Percentiles rank a stretch among this genome's conserved stretches.
Evolutionary conservation across 495 filamentous ascomycete genomes (phyloP).

Genomic region (Lophium mytilinum): DNA sequence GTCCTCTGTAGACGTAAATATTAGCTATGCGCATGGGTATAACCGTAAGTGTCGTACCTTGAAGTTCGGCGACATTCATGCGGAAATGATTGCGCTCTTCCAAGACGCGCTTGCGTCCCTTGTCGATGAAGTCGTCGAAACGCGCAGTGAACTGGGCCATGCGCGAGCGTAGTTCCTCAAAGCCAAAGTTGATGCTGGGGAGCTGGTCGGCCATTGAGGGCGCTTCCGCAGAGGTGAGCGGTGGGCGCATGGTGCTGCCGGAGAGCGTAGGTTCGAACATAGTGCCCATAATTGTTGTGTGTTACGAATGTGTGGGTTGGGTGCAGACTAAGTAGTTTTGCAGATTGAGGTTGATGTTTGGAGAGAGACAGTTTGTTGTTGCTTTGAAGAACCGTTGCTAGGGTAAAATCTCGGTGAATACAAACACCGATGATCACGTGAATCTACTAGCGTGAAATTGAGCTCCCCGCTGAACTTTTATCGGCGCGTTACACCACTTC

Average conservation of each 20-base stretch:
- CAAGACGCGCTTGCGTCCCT: conserved; percentile 75
- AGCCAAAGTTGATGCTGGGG: conserved; percentile 88
- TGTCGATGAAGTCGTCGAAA: conserved; percentile 92
- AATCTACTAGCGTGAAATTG: background rate
- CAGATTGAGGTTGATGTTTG: background rate
- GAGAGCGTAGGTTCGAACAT: conserved; percentile 71
- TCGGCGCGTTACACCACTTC: background rate
- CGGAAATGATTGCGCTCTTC: conserved; percentile 92
- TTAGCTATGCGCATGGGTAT: background rate
- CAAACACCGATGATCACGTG: background rate
- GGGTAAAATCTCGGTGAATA: background rate
- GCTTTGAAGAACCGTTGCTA: background rate
- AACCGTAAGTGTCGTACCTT: conserved; percentile 50
- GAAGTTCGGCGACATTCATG: conserved; percentile 78
- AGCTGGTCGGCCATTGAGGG: conserved; percentile 71
- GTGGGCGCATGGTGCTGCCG: conserved; percentile 63
- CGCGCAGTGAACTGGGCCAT: conserved; percentile 88
- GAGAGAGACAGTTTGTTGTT: background rate
- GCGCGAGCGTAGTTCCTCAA: conserved; percentile 88
- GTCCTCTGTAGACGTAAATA: conserved; percentile 54
- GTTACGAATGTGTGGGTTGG: background rate
- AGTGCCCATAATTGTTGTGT: conserved; percentile 48
- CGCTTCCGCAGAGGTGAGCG: conserved; percentile 48
- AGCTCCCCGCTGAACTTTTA: background rate
- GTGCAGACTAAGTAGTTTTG: background rate